A percentile compares a stretch with the other conserved stretches of the same genome.
Evolutionary conservation across 2,329 filamentous ascomycete genomes (phyloP).

Genomic region (Thelonectria discophora): DNA sequence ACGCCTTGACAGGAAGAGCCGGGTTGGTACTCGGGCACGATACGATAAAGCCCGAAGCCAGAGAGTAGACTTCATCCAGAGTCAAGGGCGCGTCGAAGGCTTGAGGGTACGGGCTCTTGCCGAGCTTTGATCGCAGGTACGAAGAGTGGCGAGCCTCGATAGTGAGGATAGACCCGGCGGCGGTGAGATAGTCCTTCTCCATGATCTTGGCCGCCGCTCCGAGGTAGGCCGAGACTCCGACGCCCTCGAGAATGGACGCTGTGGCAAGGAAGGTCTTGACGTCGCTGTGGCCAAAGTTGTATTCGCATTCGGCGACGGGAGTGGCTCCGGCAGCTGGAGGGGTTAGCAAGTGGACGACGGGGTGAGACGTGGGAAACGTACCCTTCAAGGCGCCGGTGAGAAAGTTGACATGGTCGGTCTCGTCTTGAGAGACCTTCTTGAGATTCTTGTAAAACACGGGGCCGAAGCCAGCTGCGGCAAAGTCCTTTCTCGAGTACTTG

Average conservation of each 20-base stretch:
- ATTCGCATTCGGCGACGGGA: constrained; percentile 63
- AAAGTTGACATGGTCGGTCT: constrained; percentile 62
- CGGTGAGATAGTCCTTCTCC: constrained; percentile 64
- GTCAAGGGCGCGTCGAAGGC: constrained; percentile 68
- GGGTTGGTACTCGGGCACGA: constrained; percentile 64
- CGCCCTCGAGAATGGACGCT: constrained; percentile 70
- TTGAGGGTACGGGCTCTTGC: constrained; percentile 63
- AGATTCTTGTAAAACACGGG: constrained; percentile 66
- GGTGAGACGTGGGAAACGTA: constrained; percentile 15
- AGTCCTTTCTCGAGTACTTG: constrained; percentile 64
- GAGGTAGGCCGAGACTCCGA: constrained; percentile 70
- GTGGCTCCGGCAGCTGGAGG: constrained; percentile 49
- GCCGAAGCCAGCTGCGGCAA: constrained; percentile 60
- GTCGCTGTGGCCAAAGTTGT: constrained; percentile 67
- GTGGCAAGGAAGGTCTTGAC: constrained; percentile 68
- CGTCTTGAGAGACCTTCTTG: constrained; percentile 64
- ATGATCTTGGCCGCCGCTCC: constrained; percentile 69
- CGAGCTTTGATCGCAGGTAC: constrained; percentile 62
- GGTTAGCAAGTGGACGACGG: not conserved
- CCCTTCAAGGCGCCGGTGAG: constrained; percentile 54
- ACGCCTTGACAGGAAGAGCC: constrained; percentile 67
- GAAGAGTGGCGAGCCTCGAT: constrained; percentile 72
- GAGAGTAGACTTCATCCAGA: constrained; percentile 68
- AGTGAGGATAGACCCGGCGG: constrained; percentile 69
- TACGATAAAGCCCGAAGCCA: constrained; percentile 70